phyloP scores from a whole-genome alignment of 2,329 filamentous ascomycete species.

The Fusarium nematophilum region DNA sequence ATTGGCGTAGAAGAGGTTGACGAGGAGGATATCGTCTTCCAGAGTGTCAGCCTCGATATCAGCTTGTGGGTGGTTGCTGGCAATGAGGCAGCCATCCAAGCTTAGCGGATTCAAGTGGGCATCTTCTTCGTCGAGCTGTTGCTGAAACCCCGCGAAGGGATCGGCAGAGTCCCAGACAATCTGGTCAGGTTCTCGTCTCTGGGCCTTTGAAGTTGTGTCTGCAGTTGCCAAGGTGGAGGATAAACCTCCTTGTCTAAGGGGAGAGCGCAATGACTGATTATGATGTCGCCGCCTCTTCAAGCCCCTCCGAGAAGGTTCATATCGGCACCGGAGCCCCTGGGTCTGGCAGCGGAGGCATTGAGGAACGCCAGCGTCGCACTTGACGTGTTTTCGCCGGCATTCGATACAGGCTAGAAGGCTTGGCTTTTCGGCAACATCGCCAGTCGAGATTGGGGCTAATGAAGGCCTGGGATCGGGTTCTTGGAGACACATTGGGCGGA shows the following conservation, averaged over 20 bases:
- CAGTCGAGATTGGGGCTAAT: background rate
- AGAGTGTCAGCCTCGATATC: background rate
- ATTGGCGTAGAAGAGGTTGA: constrained; percentile 4
- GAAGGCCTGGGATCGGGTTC: background rate
- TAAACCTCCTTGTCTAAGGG: background rate
- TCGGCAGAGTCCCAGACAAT: constrained; percentile 16
- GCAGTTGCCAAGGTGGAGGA: background rate
- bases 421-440: background rate
- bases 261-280: background rate
- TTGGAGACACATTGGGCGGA: no score
- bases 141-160: background rate
- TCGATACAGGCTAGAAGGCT: constrained; percentile 6
- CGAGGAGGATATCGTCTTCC: background rate
- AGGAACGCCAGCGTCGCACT: background rate
- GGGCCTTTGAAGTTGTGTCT: background rate
- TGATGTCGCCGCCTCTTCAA: constrained; percentile 9
- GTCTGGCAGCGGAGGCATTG: constrained; percentile 1
- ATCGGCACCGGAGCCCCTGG: background rate
- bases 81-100: background rate
- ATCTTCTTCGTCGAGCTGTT: background rate
- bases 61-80: background rate
- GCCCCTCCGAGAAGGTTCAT: constrained; percentile 1
- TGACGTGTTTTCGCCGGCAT: constrained; percentile 9
- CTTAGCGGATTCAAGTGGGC: background rate
- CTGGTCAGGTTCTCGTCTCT: constrained; percentile 5